A percentile compares a stretch with the other conserved stretches of the same genome.
These are phyloP conservation scores for Catharanthus roseus DNA, from an alignment of 257 asterid species.

Conservation along the genomic window DNA sequence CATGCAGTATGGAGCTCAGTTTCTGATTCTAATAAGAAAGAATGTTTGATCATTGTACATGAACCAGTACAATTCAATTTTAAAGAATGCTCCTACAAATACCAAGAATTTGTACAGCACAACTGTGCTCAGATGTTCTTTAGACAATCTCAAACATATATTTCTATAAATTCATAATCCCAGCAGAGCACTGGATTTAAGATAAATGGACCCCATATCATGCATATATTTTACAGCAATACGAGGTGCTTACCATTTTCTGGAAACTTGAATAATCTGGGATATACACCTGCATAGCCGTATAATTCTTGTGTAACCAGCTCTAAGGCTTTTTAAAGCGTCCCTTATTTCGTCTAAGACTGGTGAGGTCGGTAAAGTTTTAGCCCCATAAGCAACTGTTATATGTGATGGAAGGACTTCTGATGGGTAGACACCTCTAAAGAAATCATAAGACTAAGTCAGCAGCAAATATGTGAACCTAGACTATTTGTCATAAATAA, in stretches of 20 bases:
- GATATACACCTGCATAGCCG: slow-evolving; percentile 52
- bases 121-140: background rate
- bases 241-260: slow-evolving; percentile 8
- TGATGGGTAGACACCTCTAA: slow-evolving; percentile 74
- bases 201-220: background rate
- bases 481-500: too few relatives aligned
- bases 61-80: too few relatives aligned
- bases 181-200: background rate
- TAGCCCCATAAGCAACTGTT: slow-evolving; percentile 22
- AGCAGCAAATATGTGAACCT: background rate
- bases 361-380: slow-evolving; percentile 17
- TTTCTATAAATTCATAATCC: background rate
- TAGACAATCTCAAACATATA: background rate
- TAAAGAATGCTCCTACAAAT: too few relatives aligned
- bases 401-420: slow-evolving; percentile 53
- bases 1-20: too few relatives aligned
- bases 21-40: too few relatives aligned
- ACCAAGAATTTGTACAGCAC: too few relatives aligned
- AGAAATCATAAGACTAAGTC: slow-evolving; percentile 21
- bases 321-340: slow-evolving; percentile 39
- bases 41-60: too few relatives aligned
- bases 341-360: slow-evolving; percentile 35
- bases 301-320: slow-evolving; percentile 63
- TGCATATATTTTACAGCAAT: too few relatives aligned
- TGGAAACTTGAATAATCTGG: slow-evolving; percentile 37